Evolutionary conservation across 352 stramenopile genomes (phyloP), one percentile per base, ranked within the genome.

Genomic region (Peronospora farinosa): DNA sequence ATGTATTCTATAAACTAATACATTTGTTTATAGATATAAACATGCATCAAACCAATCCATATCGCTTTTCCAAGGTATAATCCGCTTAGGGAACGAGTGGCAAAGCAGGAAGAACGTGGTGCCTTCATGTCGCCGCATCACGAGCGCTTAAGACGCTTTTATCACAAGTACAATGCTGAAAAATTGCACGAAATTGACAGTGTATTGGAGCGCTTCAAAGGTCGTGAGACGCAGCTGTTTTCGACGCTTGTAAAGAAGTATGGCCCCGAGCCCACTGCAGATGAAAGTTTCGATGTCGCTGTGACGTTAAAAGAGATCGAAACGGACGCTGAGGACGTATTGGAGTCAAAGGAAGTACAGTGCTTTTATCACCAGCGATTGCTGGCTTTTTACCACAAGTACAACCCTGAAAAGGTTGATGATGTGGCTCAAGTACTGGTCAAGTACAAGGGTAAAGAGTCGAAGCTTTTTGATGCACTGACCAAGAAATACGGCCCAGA

Each of bases 401-500:
- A 92, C 65, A 92, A 92, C 54, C 74, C 77, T 1, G 72, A 86
- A 12, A 92, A 92, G 56, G 27, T 88, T 7, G 64, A 37, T n/a
- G 77, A 89, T 32, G 82, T 90, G 23, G 55, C 61, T 3, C 57
- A 55, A 2, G 70, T 89, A 59, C 63, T 92, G 27, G 40, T 44
- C 54, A 89, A 89, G 68, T 92, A 89, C 64, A 82, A 85, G 57
- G 79, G 78, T 56, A 90, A 89, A 27, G 82, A 92, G 48, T 73
- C 67, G 12, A 75, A 83, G 54, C 60, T 92, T 7, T 92, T 92
- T 46, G 72, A 89, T 23, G 77, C 79, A 7, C 64, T 92, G 27
- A 77, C 89, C 19, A 86, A 85, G 57, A 92, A 92, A 57, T 92
- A 92, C 63, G 82, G 81, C 3, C 81, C 81, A 0, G 81, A 92